Evolutionary conservation across 164 flowering plant species (phyloP), one percentile per base, ranked within the genome.

Genomic region (Kingdonia uniflora): DNA sequence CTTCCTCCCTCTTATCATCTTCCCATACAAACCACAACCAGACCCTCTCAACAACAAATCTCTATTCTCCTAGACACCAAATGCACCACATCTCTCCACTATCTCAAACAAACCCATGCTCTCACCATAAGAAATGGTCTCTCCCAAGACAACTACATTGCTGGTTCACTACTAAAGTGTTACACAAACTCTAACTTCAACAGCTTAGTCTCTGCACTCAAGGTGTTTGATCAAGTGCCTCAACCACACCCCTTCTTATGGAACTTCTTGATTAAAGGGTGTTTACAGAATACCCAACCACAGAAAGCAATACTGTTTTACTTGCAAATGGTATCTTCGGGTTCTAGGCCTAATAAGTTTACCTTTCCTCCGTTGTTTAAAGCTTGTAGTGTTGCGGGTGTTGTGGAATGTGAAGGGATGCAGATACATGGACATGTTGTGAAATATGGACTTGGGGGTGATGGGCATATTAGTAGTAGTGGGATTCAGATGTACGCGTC

Each of bases 401-500:
- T 66, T 0, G 14, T 49, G 20, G 60, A 67, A 48, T 4, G 4
- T 29, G 77, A 67, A 58, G 82, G 80, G 25, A 13, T 42, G 37
- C 82, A 80, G 41, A 51, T 73, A 11, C 85, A 80, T 61, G 71
- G 62, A 19, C 82, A 65, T 60, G 67, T 71, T 19, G 51, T 75
- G 49, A 77, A 77, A 55, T 62, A 49, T 52, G 82, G 80, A 21
- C 48, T 74, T 15, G 25, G 23, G 2, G 51, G 68, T 46, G 80
- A 77, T 51, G 60, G 56, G 56, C 76, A 69, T 19, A 58, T 80
- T 17, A 64, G 51, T 42, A 76, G 80, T 58, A 59, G 78, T 10
- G 81, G 72, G 17, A 73, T 80, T 67, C 75, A 69, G 43, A 70
- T 77, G 80, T 77, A 77, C 49, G 62, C 77, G 0, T 47, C 66